Conservation (phyloP, 2,329 filamentous ascomycete species). For the Cladosporium sp. region DNA sequence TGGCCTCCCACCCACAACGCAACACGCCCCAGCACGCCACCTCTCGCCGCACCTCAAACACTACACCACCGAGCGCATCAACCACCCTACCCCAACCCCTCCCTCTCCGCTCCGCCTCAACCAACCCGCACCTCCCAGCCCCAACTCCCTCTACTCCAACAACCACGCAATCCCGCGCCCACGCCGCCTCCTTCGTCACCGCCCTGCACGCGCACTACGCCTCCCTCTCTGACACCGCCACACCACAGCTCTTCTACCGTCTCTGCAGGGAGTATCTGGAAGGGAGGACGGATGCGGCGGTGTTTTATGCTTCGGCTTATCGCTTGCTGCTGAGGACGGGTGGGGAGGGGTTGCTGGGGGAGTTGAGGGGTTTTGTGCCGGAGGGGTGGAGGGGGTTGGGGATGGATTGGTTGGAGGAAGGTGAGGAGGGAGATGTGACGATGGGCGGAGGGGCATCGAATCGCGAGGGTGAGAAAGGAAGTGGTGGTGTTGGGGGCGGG, state of each 20-base stretch:
- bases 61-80: not conserved
- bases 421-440: slow-evolving; percentile 1
- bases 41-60: not conserved
- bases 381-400: slow-evolving; percentile 13
- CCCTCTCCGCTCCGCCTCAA: not conserved
- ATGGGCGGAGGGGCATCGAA: not conserved
- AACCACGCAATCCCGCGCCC: too few relatives aligned
- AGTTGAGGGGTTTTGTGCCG: slow-evolving; percentile 15
- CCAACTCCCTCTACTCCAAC: not conserved
- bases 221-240: not conserved
- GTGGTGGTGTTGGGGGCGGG: not conserved
- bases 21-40: not conserved
- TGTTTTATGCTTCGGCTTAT: slow-evolving; percentile 18
- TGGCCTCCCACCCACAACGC: too few relatives aligned
- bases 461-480: not conserved
- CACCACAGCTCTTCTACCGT: not conserved
- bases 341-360: slow-evolving; percentile 10
- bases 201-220: not conserved
- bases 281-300: slow-evolving; percentile 6
- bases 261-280: slow-evolving; percentile 13
- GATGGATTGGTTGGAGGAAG: slow-evolving; percentile 13
- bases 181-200: not conserved
- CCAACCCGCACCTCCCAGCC: not conserved
- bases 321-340: slow-evolving; percentile 14
- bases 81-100: not conserved